Evolutionary conservation across 2,329 filamentous ascomycete genomes (phyloP), one percentile per base, ranked within the genome.

Genomic region (Dactylonectria macrodidyma): DNA sequence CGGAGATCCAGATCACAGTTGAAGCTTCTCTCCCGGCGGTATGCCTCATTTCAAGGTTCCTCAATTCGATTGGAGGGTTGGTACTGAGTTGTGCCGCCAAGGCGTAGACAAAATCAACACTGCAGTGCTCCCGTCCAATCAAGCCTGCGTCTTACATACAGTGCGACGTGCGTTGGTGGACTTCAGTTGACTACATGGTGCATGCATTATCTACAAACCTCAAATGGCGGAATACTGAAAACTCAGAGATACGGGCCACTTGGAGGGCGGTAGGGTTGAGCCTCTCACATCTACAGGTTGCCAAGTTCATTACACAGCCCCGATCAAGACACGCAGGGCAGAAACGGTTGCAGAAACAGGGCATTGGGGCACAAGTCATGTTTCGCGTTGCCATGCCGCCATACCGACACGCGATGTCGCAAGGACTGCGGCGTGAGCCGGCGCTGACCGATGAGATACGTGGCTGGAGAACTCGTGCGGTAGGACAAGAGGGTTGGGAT

Each of bases 321-420:
- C n/a, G 26, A 46, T 34, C 41, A 66, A 62, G 22, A 61, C 46
- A 36, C 26, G 59, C 58, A 46, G 61, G 46, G 48, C 19, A 59
- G 47, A 54, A 38, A 59, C 41, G n/a, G 26, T 34, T 30, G 24
- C 48, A 57, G 26, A 30, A 46, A 52, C 56, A 44, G 46, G 30
- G 50, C 50, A 61, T 59, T 55, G 59, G 55, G 55, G 41, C 33
- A 34, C 33, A 68, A 57, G 38, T 56, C 72, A 69, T 34, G 62
- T 71, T 72, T 74, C 70, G 55, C 57, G 50, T 62, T n/a, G 54
- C 3, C 19, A 72, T 74, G 71, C 71, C 73, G 72, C 58, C 73
- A 75, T 65, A 75, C 70, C 73, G 73, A 74, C 69, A 71, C 22
- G 30, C 8, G 51, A 75, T 75, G 68, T 75, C 73, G 73, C 62